Conservation (phyloP, 768 basidiomycete genomes). For the Boletus edulis region DNA sequence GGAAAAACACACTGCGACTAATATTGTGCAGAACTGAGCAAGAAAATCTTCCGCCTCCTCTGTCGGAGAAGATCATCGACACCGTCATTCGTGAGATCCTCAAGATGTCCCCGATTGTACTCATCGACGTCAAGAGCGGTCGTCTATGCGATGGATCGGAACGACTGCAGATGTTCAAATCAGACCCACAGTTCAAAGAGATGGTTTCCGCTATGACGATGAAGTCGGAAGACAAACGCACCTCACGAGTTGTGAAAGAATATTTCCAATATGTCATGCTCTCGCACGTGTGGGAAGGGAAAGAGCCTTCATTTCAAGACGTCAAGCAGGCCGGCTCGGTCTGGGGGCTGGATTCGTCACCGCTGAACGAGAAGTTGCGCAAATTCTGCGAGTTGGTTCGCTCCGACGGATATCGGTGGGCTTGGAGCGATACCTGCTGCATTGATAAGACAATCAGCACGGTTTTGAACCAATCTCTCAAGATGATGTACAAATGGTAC, state of each 20-base stretch:
- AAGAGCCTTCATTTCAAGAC: conserved; percentile 11
- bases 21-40: too few species aligned
- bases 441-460: conserved; percentile 10
- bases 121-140: conserved; percentile 1
- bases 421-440: conserved; percentile 11
- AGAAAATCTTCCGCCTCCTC: too few species aligned
- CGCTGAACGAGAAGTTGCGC: conserved; percentile 1
- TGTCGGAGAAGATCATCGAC: background rate
- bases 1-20: too few species aligned
- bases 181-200: background rate
- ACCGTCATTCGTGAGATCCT: background rate
- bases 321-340: background rate
- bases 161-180: background rate
- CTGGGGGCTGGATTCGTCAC: conserved; percentile 1
- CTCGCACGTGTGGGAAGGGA: conserved; percentile 13
- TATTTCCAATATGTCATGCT: conserved; percentile 11
- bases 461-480: conserved; percentile 7
- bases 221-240: background rate
- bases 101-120: background rate
- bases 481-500: conserved; percentile 15
- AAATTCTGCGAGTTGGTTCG: conserved; percentile 7
- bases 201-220: conserved; percentile 8
- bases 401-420: conserved; percentile 11
- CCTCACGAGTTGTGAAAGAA: background rate
- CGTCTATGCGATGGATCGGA: background rate